Evolutionary conservation across 805 yeast species (phyloP).

Genomic region (Pichia sporocuriosa): DNA sequence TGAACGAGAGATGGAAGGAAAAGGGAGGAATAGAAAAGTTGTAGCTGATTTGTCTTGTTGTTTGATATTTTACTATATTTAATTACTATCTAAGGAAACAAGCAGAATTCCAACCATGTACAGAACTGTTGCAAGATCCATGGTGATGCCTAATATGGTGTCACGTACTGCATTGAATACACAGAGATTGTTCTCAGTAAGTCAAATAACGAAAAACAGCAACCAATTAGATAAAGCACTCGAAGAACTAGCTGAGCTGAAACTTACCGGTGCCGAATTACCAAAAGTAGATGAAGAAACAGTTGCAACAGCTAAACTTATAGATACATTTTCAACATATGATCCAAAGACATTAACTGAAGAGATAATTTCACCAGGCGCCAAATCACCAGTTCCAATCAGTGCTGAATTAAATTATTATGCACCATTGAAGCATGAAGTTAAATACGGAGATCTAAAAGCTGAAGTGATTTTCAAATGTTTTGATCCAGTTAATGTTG

Average conservation of each 20-base stretch:
- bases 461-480: slow-evolving; percentile 74
- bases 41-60: no score
- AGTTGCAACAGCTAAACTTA: slow-evolving; percentile 18
- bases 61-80: no score
- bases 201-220: slow-evolving; percentile 2
- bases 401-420: slow-evolving; percentile 76
- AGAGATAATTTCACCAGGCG: slow-evolving; percentile 29
- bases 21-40: no score
- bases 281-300: slow-evolving; percentile 16
- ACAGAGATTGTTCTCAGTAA: slow-evolving; percentile 1
- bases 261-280: slow-evolving; percentile 11
- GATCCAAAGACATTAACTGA: slow-evolving; percentile 33
- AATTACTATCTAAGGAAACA: no score
- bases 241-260: slow-evolving; percentile 24
- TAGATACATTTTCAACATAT: slow-evolving; percentile 27
- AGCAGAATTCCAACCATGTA: neutral
- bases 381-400: slow-evolving; percentile 64
- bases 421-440: slow-evolving; percentile 67
- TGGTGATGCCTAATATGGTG: neutral
- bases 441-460: slow-evolving; percentile 65
- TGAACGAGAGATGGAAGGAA: no score
- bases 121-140: neutral
- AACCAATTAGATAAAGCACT: slow-evolving; percentile 18
- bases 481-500: slow-evolving; percentile 61
- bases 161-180: neutral